phyloP scores from a whole-genome alignment of 192 early-diverging fungal genomes.

The Rhizophagus sp. region DNA sequence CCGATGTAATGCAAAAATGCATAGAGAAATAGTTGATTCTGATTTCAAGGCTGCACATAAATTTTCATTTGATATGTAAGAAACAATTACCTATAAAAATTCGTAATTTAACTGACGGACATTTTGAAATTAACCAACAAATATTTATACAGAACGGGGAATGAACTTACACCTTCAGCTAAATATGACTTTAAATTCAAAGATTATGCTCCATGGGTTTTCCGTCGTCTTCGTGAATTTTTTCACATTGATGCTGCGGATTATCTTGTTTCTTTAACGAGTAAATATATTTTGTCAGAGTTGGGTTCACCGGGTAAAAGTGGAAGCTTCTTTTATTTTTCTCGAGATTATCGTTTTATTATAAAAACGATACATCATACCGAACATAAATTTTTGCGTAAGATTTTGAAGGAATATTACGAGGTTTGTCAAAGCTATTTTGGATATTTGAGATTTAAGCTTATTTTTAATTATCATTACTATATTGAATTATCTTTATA shows the following conservation, averaged over 20 bases:
- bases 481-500: conserved; percentile 18
- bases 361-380: conserved; percentile 97
- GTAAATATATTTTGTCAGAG: conserved; percentile 96
- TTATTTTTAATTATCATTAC: background rate
- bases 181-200: conserved; percentile 99
- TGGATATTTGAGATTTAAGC: background rate
- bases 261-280: conserved; percentile 94
- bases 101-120: background rate
- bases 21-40: conserved; percentile 66
- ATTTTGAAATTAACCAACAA: background rate
- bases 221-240: conserved; percentile 82
- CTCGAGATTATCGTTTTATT: conserved; percentile 96
- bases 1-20: conserved; percentile 82
- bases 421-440: conserved; percentile 50
- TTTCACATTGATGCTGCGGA: conserved; percentile 91
- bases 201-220: conserved; percentile 98
- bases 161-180: conserved; percentile 92
- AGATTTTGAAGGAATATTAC: conserved; percentile 86
- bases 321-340: conserved; percentile 98
- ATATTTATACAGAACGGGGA: conserved; percentile 64
- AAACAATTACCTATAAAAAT: background rate
- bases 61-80: conserved; percentile 92
- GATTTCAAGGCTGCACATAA: conserved; percentile 92
- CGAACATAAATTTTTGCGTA: conserved; percentile 93
- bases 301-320: conserved; percentile 93